Evolutionary conservation across 1,139 yeast species (phyloP).

Genomic region (Saccharomyces hybrid): DNA sequence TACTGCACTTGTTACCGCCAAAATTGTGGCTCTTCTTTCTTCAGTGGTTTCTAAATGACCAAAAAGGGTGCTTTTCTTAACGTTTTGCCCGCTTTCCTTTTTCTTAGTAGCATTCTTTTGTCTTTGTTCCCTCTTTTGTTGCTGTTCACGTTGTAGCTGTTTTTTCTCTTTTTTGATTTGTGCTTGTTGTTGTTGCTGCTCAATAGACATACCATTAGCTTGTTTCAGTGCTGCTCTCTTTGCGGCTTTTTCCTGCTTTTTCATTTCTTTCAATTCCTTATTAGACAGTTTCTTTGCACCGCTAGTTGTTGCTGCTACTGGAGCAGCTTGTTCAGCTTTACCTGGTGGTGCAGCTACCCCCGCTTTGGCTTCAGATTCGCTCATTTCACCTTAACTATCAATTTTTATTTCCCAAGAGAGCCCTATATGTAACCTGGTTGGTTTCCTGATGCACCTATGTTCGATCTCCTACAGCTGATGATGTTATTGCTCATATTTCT

Average conservation of each 20-base stretch:
- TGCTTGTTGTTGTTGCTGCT: conserved; percentile 32
- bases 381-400: not conserved
- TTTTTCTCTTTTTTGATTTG: conserved; percentile 30
- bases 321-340: conserved; percentile 5
- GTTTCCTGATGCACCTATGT: not conserved
- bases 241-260: conserved; percentile 84
- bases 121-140: conserved; percentile 19
- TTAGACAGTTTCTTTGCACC: conserved; percentile 45
- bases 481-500: not conserved
- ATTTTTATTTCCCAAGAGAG: not conserved
- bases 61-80: conserved; percentile 47
- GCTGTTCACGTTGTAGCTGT: conserved; percentile 30
- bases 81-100: conserved; percentile 36
- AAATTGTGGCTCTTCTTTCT: conserved; percentile 56
- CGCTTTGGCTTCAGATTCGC: conserved; percentile 1
- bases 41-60: conserved; percentile 83
- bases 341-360: not conserved
- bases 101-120: conserved; percentile 43
- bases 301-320: conserved; percentile 10
- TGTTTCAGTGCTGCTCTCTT: conserved; percentile 45
- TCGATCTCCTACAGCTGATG: not conserved
- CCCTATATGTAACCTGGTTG: not conserved
- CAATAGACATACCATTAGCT: conserved; percentile 31
- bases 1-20: conserved; percentile 34
- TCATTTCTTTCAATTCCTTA: conserved; percentile 79